These are phyloP conservation scores for Saturnispora diversa DNA, from an alignment of 805 yeast genomes.

Conservation along the genomic window DNA sequence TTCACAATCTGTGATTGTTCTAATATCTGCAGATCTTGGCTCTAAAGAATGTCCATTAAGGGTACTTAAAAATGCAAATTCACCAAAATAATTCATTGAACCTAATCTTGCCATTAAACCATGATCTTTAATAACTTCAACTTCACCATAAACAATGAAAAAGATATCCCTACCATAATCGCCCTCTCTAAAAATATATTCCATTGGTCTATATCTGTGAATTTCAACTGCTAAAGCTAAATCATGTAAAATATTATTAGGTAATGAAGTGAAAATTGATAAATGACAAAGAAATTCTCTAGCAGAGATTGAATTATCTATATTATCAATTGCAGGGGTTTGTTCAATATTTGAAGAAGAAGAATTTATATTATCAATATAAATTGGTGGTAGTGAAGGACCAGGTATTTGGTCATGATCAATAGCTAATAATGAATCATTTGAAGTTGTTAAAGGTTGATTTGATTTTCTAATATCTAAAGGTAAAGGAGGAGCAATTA, in stretches of 20 bases:
- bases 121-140: constrained; percentile 49
- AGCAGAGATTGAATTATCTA: constrained; percentile 45
- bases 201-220: constrained; percentile 43
- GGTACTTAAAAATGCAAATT: constrained; percentile 57
- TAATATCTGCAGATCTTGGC: constrained; percentile 52
- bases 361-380: constrained; percentile 6
- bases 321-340: constrained; percentile 25
- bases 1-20: constrained; percentile 54
- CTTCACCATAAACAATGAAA: constrained; percentile 61
- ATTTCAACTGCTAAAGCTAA: constrained; percentile 60
- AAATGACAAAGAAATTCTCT: constrained; percentile 50
- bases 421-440: constrained; percentile 27
- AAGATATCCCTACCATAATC: constrained; percentile 56
- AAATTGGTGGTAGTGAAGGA: constrained; percentile 32
- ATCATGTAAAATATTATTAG: constrained; percentile 52
- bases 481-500: constrained; percentile 9
- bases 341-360: neutral
- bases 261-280: constrained; percentile 51
- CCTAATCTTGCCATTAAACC: constrained; percentile 49
- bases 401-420: constrained; percentile 33
- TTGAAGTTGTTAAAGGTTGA: too few relatives aligned
- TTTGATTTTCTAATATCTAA: constrained; percentile 3
- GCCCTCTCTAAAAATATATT: constrained; percentile 52
- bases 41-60: constrained; percentile 25
- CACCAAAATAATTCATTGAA: constrained; percentile 66